Conservation (phyloP, 805 yeast genomes). For the Ascoidea rubescens region DNA sequence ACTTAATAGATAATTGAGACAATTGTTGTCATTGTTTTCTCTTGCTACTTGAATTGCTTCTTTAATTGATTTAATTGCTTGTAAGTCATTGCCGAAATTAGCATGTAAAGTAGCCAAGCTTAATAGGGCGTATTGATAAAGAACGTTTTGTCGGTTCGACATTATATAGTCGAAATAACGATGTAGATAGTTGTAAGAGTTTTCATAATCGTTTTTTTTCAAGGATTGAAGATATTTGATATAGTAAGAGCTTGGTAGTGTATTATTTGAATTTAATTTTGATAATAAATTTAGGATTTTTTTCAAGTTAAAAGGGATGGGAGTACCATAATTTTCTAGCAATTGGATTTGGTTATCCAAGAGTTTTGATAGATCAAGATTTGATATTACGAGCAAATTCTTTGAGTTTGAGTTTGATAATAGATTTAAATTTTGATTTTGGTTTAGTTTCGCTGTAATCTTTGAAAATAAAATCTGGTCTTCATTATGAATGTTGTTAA, state of each 20-base stretch:
- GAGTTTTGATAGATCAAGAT: constrained; percentile 33
- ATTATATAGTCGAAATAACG: constrained; percentile 66
- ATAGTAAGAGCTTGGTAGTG: constrained; percentile 35
- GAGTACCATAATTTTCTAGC: constrained; percentile 36
- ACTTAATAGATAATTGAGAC: constrained; percentile 57
- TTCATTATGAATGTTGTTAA: constrained; percentile 9
- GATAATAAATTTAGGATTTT: constrained; percentile 31
- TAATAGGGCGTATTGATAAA: constrained; percentile 66
- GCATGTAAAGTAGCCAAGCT: constrained; percentile 62
- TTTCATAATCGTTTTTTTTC: constrained; percentile 43
- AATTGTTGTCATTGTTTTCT: constrained; percentile 63
- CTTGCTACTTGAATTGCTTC: constrained; percentile 84
- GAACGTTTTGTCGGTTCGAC: constrained; percentile 44
- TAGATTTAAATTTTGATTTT: constrained; percentile 6
- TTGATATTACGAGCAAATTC: constrained; percentile 27
- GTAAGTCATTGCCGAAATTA: constrained; percentile 47
- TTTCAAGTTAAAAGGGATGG: constrained; percentile 26
- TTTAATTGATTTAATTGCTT: constrained; percentile 67
- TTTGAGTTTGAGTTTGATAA: constrained; percentile 2
- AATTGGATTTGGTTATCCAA: constrained; percentile 39
- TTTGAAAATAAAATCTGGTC: constrained; percentile 2
- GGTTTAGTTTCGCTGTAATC: constrained; percentile 1
- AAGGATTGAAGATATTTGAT: constrained; percentile 47
- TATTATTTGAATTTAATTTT: constrained; percentile 25
- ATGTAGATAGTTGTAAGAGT: constrained; percentile 38